Evolutionary conservation across 495 filamentous ascomycete genomes (phyloP), one percentile per base, ranked within the genome.

Genomic region (Rusavskia elegans): DNA sequence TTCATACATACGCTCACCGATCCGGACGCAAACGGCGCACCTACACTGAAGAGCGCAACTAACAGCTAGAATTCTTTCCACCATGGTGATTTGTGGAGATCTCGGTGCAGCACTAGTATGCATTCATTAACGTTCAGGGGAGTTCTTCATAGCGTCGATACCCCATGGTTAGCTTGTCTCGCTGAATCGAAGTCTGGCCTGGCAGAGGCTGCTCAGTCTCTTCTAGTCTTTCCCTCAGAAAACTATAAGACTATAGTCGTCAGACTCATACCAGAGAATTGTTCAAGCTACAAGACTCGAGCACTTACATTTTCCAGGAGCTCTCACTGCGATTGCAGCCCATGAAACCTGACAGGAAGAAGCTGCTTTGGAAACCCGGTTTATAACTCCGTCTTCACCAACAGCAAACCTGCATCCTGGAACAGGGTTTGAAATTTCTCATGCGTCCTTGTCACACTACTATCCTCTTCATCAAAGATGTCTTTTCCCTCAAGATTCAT

Each of bases 371-470:
- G 81, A 48, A 88, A 80, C 0, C 85, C 88, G 40, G 72, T 79
- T 66, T 95, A 89, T 49, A 89, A 51, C 62, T 95, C 86, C 13
- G 78, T 79, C 61, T 70, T 77, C 49, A 87, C 66, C 29, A 94
- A 59, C 48, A 64, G 70, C 56, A 95, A 59, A 16, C 78, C 81
- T 0, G 84, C 85, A 48, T 82, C 65, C 52, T 73, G 72, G 58
- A 95, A 93, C 29, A 95, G 58, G 3, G 57, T 59, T 55, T 74
- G 70, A 53, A 89, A 88, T 48, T 85, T 86, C 29, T 64, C 66
- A 55, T 95, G 85, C 38, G 72, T 79, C 61, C 85, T 74, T 10
- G 86, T 93, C 14, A 94, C 85, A 63, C 80, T 85, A 56, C 78
- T 87, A 63, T 96, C 89, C 55, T 70, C 53, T 37, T 81, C 76